A percentile compares a stretch with the other conserved stretches of the same genome.
These are phyloP conservation scores for Wickerhamiella sergipiensis DNA, from an alignment of 805 yeast species.

Conservation along the genomic window DNA sequence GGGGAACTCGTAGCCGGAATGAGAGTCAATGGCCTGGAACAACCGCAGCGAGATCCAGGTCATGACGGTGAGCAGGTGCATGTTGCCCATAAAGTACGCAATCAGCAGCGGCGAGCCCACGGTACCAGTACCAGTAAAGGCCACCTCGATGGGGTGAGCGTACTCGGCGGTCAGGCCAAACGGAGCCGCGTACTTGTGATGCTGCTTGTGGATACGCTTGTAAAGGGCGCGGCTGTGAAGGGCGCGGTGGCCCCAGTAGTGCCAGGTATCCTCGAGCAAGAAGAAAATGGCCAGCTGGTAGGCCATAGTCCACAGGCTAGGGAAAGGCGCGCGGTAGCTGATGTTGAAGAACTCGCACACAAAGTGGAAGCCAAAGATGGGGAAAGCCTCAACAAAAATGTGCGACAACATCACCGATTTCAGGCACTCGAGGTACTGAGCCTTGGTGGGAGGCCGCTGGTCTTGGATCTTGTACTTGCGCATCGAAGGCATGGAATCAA, in stretches of 20 bases:
- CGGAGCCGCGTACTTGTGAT: constrained; percentile 96
- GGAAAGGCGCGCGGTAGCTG: constrained; percentile 72
- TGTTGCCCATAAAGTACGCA: constrained; percentile 57
- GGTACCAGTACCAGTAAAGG: constrained; percentile 85
- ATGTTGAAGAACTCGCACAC: constrained; percentile 73
- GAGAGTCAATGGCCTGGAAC: constrained; percentile 95
- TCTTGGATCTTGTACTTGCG: constrained; percentile 82
- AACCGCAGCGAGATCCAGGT: constrained; percentile 79
- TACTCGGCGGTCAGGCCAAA: constrained; percentile 95
- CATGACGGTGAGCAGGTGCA: constrained; percentile 83
- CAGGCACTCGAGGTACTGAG: constrained; percentile 88
- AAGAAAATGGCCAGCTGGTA: constrained; percentile 67
- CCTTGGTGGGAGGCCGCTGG: constrained; percentile 59
- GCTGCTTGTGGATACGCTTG: constrained; percentile 91
- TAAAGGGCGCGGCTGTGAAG: constrained; percentile 76
- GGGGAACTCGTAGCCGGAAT: constrained; percentile 97
- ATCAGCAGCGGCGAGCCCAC: constrained; percentile 87
- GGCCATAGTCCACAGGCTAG: constrained; percentile 42
- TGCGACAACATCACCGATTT: constrained; percentile 76
- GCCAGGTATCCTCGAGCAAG: constrained; percentile 88
- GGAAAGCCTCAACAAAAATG: constrained; percentile 85
- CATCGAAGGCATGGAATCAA: constrained; percentile 78
- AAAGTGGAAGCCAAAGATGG: constrained; percentile 96
- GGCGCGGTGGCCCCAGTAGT: constrained; percentile 86
- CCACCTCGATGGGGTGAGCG: constrained; percentile 91